Evolutionary conservation across 2,329 filamentous ascomycete species (phyloP), one percentile per base, ranked within the genome.

Genomic region (Apiospora koreana): DNA sequence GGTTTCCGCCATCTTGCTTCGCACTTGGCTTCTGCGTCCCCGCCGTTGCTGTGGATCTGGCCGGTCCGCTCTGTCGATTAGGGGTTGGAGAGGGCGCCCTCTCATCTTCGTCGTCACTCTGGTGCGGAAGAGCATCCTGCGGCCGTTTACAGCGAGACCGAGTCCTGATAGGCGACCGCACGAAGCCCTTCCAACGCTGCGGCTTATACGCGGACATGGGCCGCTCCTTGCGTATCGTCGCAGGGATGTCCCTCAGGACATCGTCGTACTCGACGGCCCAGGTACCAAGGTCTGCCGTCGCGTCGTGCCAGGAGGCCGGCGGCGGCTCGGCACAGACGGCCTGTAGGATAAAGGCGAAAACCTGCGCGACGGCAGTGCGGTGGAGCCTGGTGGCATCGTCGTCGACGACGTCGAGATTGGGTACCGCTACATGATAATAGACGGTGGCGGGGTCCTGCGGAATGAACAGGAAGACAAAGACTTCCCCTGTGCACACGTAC

Each of bases 301-400:
- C 72, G 62, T 81, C 74, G 69, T 80, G 74, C 81, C 77, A 84
- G 1, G 73, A 72, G 69, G 70, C 18, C 7, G 74, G 71, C 1
- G 77, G 79, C n/a, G 77, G 77, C n/a, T 64, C 50, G 8, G 74
- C 71, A 66, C 71, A 72, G 64, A 82, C 72, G 42, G 80, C 79
- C 69, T 79, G 76, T 68, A 83, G 72, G 25, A 80, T 70, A 41
- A 84, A 83, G 58, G 80, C 78, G 67, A 83, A 81, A 41, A 81
- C 78, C 71, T 82, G 79, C 1, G 79, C 78, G 65, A 80, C 77
- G 28, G 82, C 80, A 0, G 80, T 84, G 25, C 73, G 74, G 71
- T 83, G 74, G 23, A 83, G 78, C 69, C 76, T 75, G 14, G 70
- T 75, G 35, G 80, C 74, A 69, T 83, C 75, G 18, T 80, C 74